Percentiles rank a stretch among this genome's conserved stretches.
Conservation (phyloP, 2,329 filamentous ascomycete genomes). For the Exophiala lecanii-corni region DNA sequence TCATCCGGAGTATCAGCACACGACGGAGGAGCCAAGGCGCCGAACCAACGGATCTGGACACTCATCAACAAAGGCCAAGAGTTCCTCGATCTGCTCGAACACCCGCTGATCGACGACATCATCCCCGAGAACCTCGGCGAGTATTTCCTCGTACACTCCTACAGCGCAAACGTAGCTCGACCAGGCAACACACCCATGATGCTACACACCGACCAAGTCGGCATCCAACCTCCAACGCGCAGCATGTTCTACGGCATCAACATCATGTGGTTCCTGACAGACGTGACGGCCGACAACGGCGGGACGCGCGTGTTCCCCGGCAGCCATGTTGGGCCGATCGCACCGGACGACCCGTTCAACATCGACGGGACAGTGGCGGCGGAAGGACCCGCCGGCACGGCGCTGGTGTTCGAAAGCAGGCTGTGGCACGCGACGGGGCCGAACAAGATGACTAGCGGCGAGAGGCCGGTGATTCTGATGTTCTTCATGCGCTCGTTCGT, state of each 20-base stretch:
- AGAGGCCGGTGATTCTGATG: constrained; percentile 28
- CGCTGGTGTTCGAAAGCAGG: constrained; percentile 15
- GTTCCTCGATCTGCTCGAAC: constrained; percentile 15
- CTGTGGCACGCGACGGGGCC: constrained; percentile 17
- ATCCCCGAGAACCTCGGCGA: constrained; percentile 13
- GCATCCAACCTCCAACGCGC: constrained; percentile 12
- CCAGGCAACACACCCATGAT: constrained; percentile 15
- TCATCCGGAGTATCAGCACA: constrained; percentile 5
- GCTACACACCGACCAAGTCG: constrained; percentile 15
- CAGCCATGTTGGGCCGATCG: constrained; percentile 11
- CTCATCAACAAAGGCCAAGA: constrained; percentile 15
- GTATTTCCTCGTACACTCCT: constrained; percentile 9
- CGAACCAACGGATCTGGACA: constrained; percentile 16
- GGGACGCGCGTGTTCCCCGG: constrained; percentile 13
- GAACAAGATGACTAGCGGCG: constrained; percentile 19
- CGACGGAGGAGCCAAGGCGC: constrained; percentile 9
- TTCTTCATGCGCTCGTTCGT: constrained; percentile 33
- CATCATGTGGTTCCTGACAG: constrained; percentile 16
- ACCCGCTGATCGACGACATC: constrained; percentile 13
- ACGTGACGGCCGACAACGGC: constrained; percentile 13
- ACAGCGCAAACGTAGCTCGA: constrained; percentile 15
- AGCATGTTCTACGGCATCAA: constrained; percentile 11
- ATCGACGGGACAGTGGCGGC: constrained; percentile 12
- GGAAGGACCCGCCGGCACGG: constrained; percentile 13
- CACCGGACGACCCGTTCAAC: constrained; percentile 15